phyloP scores from a whole-genome alignment of 176 grass and related monocot genomes.

The Zizania latifolia region DNA sequence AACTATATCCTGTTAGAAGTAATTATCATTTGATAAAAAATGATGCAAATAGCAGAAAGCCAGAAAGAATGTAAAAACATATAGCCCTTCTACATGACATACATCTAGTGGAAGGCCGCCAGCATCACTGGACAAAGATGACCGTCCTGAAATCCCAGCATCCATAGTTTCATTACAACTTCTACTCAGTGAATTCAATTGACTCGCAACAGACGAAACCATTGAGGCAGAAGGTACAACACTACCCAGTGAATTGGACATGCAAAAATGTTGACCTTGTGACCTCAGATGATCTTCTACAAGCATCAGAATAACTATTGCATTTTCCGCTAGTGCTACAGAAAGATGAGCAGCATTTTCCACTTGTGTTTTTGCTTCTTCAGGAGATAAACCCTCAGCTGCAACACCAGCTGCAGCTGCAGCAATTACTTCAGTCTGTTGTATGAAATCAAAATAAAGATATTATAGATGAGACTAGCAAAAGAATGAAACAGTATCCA shows the following conservation, averaged over 20 bases:
- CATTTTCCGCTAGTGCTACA: slow-evolving; percentile 94
- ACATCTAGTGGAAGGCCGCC: slow-evolving; percentile 91
- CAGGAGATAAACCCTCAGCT: slow-evolving; percentile 87
- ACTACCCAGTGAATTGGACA: slow-evolving; percentile 40
- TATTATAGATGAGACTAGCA: slow-evolving; percentile 15
- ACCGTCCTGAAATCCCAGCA: slow-evolving; percentile 33
- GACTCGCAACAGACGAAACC: slow-evolving; percentile 51
- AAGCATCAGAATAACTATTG: slow-evolving; percentile 94
- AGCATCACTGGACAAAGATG: slow-evolving; percentile 75
- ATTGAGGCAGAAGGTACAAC: slow-evolving; percentile 39
- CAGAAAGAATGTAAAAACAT: slow-evolving; percentile 4
- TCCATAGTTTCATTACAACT: slow-evolving; percentile 48
- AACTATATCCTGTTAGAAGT: neutral
- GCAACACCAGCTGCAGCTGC: slow-evolving; percentile 97
- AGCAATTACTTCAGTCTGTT: slow-evolving; percentile 97
- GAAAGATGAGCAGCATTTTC: slow-evolving; percentile 96
- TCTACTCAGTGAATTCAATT: slow-evolving; percentile 62
- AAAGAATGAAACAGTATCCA: slow-evolving; percentile 11
- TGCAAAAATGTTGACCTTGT: slow-evolving; percentile 76
- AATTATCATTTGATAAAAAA: slow-evolving; percentile 4
- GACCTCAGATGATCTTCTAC: slow-evolving; percentile 96
- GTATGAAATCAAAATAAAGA: slow-evolving; percentile 22
- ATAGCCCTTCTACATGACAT: slow-evolving; percentile 29
- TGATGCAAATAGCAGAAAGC: slow-evolving; percentile 14
- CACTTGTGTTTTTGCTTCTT: slow-evolving; percentile 86